Conservation (phyloP, 306 rosid species). For the Citrullus amarus region DNA sequence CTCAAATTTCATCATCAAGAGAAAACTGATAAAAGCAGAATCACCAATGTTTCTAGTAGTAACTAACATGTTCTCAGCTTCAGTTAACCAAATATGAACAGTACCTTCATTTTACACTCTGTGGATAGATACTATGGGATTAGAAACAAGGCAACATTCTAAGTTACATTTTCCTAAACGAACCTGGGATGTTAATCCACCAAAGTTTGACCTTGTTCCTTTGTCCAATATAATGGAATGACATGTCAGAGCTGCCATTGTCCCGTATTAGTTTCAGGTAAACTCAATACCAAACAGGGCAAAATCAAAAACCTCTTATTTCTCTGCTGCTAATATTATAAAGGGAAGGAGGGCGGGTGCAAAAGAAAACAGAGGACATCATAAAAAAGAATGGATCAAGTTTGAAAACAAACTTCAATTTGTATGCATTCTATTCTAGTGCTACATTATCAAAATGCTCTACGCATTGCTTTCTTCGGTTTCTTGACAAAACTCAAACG, state of each 20-base stretch:
- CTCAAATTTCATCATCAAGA: not conserved
- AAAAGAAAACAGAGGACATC: not conserved
- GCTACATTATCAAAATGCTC: constrained; percentile 16
- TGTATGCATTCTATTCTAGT: not conserved
- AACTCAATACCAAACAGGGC: not conserved
- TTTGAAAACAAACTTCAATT: not conserved
- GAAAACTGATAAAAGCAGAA: not conserved
- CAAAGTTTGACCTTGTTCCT: not conserved
- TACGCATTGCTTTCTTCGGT: constrained; percentile 32
- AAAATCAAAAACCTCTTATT: not conserved
- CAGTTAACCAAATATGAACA: not conserved
- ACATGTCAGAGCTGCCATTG: not conserved
- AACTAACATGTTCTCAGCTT: not conserved
- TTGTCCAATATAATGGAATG: not conserved
- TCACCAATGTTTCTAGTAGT: not conserved
- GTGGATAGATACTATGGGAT: no score
- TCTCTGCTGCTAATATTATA: not conserved
- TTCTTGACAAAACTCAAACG: constrained; percentile 73
- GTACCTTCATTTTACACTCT: not conserved
- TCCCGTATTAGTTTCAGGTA: not conserved
- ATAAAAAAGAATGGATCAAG: not conserved
- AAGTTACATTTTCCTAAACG: not conserved
- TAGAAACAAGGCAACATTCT: not conserved
- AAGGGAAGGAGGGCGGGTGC: not conserved
- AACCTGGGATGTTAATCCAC: not conserved